Conservation (phyloP, 2,329 filamentous ascomycete species). For the Alternaria panax region DNA sequence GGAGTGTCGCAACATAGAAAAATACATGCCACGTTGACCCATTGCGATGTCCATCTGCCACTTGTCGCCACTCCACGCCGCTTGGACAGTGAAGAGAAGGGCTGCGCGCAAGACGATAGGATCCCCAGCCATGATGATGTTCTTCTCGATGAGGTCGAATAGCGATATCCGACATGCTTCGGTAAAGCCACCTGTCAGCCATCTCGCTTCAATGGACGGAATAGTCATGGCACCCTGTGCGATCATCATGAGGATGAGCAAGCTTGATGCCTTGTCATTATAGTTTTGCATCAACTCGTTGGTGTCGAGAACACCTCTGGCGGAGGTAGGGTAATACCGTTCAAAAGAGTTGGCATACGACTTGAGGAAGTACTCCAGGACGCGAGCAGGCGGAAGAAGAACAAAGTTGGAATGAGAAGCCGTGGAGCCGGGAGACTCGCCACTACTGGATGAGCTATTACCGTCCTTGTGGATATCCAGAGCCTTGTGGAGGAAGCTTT, state of each 20-base stretch:
- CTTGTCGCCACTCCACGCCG: conserved; percentile 77
- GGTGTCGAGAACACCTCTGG: conserved; percentile 67
- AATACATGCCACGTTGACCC: conserved; percentile 76
- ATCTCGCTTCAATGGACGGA: conserved; percentile 69
- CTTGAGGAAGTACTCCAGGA: conserved; percentile 71
- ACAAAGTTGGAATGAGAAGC: conserved; percentile 66
- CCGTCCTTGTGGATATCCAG: conserved; percentile 70
- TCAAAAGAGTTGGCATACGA: conserved; percentile 72
- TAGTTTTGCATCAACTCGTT: conserved; percentile 69
- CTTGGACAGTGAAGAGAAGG: conserved; percentile 71
- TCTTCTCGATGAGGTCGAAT: conserved; percentile 75
- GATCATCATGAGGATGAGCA: conserved; percentile 75
- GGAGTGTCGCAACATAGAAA: conserved; percentile 74
- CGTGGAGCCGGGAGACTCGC: conserved; percentile 57
- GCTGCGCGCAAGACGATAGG: conserved; percentile 70
- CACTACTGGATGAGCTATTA: conserved; percentile 50
- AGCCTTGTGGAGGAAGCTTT: conserved; percentile 74
- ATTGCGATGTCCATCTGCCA: conserved; percentile 81
- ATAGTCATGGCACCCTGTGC: conserved; percentile 73
- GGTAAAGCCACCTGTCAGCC: conserved; percentile 70
- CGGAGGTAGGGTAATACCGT: conserved; percentile 70
- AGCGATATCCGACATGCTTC: conserved; percentile 76
- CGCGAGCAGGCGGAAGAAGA: conserved; percentile 69
- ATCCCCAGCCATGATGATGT: conserved; percentile 72
- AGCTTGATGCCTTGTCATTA: conserved; percentile 70